Conservation (phyloP, 164 flowering plant species). For the Stephania japonica region DNA sequence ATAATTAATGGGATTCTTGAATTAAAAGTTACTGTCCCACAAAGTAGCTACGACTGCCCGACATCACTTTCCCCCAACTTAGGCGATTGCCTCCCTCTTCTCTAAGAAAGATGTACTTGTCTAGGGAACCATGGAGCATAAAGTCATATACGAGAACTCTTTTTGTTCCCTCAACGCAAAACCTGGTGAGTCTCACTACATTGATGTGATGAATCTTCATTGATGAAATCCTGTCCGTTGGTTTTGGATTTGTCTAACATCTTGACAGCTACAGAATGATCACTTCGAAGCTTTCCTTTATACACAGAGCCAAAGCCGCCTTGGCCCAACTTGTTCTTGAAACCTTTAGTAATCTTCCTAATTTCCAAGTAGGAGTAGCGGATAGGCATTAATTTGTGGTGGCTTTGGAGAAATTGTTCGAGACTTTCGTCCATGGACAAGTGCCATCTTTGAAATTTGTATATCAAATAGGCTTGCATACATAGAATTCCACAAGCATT, state of each 20-base stretch:
- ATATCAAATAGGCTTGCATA: constrained; percentile 1
- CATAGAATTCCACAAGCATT: background rate
- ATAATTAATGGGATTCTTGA: too few relatives aligned
- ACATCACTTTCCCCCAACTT: constrained; percentile 2
- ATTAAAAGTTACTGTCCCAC: too few relatives aligned
- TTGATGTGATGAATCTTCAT: constrained; percentile 14
- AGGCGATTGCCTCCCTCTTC: background rate
- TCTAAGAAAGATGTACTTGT: background rate
- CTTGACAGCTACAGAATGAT: constrained; percentile 1
- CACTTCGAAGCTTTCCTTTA: constrained; percentile 5
- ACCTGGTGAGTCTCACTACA: constrained; percentile 8
- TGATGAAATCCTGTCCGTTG: constrained; percentile 14
- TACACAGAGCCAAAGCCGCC: constrained; percentile 15
- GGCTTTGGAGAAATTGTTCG: constrained; percentile 7
- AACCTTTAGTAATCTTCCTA: constrained; percentile 1
- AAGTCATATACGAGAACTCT: constrained; percentile 11
- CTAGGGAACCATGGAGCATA: constrained; percentile 14
- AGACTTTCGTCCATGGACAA: background rate
- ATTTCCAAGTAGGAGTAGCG: too few relatives aligned
- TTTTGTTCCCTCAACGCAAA: constrained; percentile 4
- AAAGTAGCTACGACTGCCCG: too few relatives aligned
- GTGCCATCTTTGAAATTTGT: constrained; percentile 1
- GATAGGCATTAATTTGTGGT: too few relatives aligned
- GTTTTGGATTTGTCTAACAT: constrained; percentile 3
- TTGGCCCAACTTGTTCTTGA: constrained; percentile 11